Percentiles rank a stretch among this genome's conserved stretches.
phyloP scores from a whole-genome alignment of 2,329 filamentous ascomycete genomes.

The Alternaria sp. region DNA sequence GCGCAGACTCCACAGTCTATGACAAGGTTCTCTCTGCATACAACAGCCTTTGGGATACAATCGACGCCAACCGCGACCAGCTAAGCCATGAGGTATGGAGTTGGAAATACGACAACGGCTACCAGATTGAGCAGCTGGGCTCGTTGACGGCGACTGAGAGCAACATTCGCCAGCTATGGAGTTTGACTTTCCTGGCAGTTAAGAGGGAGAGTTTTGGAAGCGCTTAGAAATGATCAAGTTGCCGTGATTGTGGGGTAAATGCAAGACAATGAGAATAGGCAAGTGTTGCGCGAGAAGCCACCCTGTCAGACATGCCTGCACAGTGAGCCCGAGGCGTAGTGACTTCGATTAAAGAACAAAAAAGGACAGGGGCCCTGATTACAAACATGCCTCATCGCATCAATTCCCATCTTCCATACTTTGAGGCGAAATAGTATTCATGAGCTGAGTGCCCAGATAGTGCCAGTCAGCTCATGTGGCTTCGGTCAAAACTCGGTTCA shows the following conservation, averaged over 20 bases:
- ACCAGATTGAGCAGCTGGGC: constrained; percentile 59
- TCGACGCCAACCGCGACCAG: constrained; percentile 61
- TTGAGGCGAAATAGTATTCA: background rate
- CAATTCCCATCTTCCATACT: background rate
- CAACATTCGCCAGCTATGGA: constrained; percentile 65
- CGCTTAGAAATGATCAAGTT: background rate
- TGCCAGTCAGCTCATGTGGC: background rate
- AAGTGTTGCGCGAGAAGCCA: background rate
- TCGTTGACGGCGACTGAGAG: constrained; percentile 59
- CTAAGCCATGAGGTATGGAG: constrained; percentile 68
- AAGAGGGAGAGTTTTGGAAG: constrained; percentile 45
- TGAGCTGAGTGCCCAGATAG: background rate
- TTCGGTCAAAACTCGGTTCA: background rate
- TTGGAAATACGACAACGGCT: constrained; percentile 62
- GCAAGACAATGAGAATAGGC: background rate
- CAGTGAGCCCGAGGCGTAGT: background rate
- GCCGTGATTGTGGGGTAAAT: background rate
- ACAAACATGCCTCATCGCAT: background rate
- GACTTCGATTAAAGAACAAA: background rate
- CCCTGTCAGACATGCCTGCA: background rate
- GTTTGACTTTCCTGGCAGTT: constrained; percentile 64
- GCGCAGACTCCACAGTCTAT: constrained; percentile 53
- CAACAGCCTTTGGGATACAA: constrained; percentile 66
- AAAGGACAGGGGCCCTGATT: background rate
- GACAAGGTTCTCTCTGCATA: constrained; percentile 59